Evolutionary conservation across 495 filamentous ascomycete species (phyloP).

Genomic region (Hypoxylon fuscum): DNA sequence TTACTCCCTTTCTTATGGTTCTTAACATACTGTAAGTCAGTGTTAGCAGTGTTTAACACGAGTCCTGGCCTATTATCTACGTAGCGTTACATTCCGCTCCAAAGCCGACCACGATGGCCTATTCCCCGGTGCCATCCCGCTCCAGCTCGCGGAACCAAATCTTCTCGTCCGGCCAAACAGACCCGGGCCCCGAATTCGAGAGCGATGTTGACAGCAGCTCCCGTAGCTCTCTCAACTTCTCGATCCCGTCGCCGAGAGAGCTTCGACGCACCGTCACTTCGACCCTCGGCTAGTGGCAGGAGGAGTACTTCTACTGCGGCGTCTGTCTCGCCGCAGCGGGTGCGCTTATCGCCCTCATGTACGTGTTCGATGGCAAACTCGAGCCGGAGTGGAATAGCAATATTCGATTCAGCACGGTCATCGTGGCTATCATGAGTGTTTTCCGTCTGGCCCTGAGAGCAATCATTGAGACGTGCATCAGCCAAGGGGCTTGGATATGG

Average conservation of each 20-base stretch:
- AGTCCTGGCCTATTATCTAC: too few species aligned
- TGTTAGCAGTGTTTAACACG: too few species aligned
- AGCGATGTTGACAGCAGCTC: slow-evolving; percentile 11
- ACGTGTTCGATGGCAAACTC: slow-evolving; percentile 38
- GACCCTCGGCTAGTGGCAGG: slow-evolving; percentile 47
- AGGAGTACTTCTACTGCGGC: slow-evolving; percentile 46
- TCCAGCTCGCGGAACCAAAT: slow-evolving; percentile 1
- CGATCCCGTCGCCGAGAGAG: slow-evolving; percentile 24
- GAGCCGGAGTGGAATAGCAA: slow-evolving; percentile 42
- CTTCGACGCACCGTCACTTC: slow-evolving; percentile 34
- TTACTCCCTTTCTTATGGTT: too few species aligned
- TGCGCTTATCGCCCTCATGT: slow-evolving; percentile 37
- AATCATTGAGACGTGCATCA: slow-evolving; percentile 45
- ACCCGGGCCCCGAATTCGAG: slow-evolving; percentile 7
- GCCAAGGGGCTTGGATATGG: slow-evolving; percentile 53
- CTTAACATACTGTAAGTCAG: too few species aligned
- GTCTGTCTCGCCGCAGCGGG: slow-evolving; percentile 38
- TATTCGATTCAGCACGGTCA: slow-evolving; percentile 43
- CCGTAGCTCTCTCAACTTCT: slow-evolving; percentile 13
- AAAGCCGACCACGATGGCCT: background rate
- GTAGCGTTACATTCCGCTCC: too few species aligned
- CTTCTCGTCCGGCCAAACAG: slow-evolving; percentile 1
- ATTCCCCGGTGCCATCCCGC: background rate
- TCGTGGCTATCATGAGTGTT: slow-evolving; percentile 48
- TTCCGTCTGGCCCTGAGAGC: slow-evolving; percentile 46